A percentile compares a stretch with the other conserved stretches of the same genome.
Evolutionary conservation across 2,329 filamentous ascomycete species (phyloP).

Genomic region (Arthrobotrys pseudoclavata): DNA sequence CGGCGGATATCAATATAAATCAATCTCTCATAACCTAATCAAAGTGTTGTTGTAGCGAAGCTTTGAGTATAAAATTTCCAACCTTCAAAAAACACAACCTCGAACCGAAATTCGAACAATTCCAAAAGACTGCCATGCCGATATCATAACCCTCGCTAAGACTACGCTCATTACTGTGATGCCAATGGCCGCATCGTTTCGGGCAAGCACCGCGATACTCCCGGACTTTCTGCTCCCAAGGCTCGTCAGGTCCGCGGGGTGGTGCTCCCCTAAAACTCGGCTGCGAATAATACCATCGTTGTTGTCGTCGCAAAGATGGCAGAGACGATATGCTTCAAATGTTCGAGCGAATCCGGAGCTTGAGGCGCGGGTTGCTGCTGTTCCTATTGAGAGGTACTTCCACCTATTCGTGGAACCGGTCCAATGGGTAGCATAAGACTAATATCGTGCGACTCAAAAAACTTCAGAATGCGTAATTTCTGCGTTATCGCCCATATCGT

Average conservation of each 20-base stretch:
- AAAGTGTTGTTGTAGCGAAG: conserved; percentile 43
- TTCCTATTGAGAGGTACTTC: conserved; percentile 79
- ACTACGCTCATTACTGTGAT: conserved; percentile 14
- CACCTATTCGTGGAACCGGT: neutral
- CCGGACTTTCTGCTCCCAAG: conserved; percentile 45
- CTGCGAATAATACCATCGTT: neutral
- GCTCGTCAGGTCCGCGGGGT: conserved; percentile 22
- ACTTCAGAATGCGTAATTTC: conserved; percentile 79
- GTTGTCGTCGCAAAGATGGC: conserved; percentile 12
- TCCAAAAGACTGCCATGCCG: conserved; percentile 29
- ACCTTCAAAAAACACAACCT: conserved; percentile 1
- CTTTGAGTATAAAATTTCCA: conserved; percentile 39
- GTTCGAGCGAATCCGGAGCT: conserved; percentile 66
- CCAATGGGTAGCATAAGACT: conserved; percentile 16
- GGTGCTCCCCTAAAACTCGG: conserved; percentile 37
- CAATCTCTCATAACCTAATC: conserved; percentile 1
- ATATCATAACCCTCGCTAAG: conserved; percentile 6
- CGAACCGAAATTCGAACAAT: neutral
- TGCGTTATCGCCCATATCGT: conserved; percentile 96
- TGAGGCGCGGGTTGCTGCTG: conserved; percentile 76
- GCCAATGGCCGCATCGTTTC: conserved; percentile 58
- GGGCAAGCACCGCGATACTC: conserved; percentile 43
- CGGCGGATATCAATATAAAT: conserved; percentile 16
- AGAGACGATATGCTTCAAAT: conserved; percentile 44
- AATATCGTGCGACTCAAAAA: neutral